Evolutionary conservation across 225 moss, liverwort and hornwort species (phyloP).

Genomic region (Neckera pumila): DNA sequence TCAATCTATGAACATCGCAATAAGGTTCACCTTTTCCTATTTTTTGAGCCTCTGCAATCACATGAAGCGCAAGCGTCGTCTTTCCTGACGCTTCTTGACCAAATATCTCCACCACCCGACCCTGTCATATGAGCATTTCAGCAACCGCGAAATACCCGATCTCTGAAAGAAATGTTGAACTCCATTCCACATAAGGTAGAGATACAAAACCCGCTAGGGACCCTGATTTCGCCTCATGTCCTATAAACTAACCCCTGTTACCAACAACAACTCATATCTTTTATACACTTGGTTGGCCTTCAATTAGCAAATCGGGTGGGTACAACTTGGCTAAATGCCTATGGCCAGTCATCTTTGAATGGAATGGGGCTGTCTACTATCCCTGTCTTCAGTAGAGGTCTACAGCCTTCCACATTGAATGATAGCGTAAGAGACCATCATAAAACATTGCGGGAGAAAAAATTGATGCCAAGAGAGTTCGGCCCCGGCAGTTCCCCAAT

Average conservation of each 20-base stretch:
- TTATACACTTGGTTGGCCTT: neutral
- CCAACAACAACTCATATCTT: neutral
- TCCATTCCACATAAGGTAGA: neutral
- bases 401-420: neutral
- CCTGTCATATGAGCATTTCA: constrained; percentile 16
- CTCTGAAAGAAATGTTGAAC: neutral
- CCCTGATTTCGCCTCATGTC: neutral
- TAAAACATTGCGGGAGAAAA: neutral
- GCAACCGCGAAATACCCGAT: neutral
- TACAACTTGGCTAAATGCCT: neutral
- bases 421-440: neutral
- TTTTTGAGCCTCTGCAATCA: constrained; percentile 79
- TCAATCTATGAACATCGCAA: neutral
- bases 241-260: neutral
- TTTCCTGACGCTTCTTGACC: constrained; percentile 84
- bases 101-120: constrained; percentile 77
- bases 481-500: neutral
- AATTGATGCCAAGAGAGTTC: neutral
- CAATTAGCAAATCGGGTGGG: neutral
- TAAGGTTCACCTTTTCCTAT: constrained; percentile 30
- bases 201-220: neutral
- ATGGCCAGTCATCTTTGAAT: neutral
- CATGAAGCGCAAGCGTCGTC: constrained; percentile 76
- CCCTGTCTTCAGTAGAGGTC: neutral
- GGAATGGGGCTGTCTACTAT: neutral